These are phyloP conservation scores for Triticum turgidum DNA, from an alignment of 176 grass and related monocot species.

Conservation along the genomic window DNA sequence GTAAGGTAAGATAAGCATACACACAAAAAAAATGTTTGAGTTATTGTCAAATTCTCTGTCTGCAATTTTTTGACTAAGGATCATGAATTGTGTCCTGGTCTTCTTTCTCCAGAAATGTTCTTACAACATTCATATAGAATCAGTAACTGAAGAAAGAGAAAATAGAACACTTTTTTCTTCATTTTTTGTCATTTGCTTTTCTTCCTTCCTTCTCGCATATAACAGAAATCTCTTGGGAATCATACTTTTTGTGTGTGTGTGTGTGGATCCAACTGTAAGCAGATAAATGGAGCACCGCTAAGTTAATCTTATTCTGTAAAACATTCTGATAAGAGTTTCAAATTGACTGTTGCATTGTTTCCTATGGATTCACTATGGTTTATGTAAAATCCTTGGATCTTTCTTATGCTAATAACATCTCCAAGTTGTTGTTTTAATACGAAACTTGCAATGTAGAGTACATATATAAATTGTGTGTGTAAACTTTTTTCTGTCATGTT, in stretches of 20 bases:
- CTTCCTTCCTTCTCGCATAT: slow-evolving; percentile 7
- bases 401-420: not conserved
- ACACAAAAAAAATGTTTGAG: not conserved
- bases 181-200: not conserved
- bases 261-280: not conserved
- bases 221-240: not conserved
- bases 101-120: slow-evolving; percentile 2
- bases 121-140: not conserved
- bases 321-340: slow-evolving; percentile 2
- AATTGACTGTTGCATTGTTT: not conserved
- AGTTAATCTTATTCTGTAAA: not conserved
- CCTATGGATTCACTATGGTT: not conserved
- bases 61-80: not conserved
- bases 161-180: not conserved
- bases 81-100: not conserved
- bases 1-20: slow-evolving; percentile 64
- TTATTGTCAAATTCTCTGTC: not conserved
- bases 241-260: not conserved
- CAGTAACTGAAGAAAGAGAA: not conserved
- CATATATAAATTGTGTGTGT: not conserved
- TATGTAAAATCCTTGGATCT: not conserved
- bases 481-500: not conserved
- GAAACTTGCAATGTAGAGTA: not conserved
- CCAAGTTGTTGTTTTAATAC: not conserved
- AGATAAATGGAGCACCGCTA: not conserved